A percentile compares a stretch with the other conserved stretches of the same genome.
These are phyloP conservation scores for Vigna radiata DNA, from an alignment of 306 rosid genomes.

Conservation along the genomic window DNA sequence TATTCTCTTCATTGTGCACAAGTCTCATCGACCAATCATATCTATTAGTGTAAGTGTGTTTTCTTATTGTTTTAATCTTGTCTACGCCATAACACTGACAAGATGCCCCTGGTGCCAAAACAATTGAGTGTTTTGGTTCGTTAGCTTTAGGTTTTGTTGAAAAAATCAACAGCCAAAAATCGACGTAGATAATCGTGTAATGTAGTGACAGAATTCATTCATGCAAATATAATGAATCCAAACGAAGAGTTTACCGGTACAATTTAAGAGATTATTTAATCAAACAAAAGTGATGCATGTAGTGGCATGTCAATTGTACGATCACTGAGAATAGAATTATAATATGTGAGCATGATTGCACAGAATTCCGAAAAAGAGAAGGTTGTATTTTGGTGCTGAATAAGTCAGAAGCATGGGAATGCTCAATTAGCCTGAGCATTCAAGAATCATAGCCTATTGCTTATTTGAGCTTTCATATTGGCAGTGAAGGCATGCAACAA, in stretches of 20 bases:
- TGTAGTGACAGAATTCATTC: not conserved
- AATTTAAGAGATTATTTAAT: not conserved
- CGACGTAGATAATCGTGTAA: not conserved
- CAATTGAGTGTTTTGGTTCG: not conserved
- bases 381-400: constrained; percentile 5
- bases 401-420: constrained; percentile 43
- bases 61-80: too few relatives aligned
- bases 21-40: too few relatives aligned
- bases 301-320: constrained; percentile 23
- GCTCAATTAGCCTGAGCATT: constrained; percentile 30
- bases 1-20: too few relatives aligned
- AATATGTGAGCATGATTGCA: constrained; percentile 36
- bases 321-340: constrained; percentile 36
- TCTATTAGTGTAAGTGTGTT: too few relatives aligned
- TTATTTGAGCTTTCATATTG: constrained; percentile 32
- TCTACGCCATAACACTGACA: too few relatives aligned
- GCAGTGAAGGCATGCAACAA: constrained; percentile 43
- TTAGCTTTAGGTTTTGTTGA: too few relatives aligned
- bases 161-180: too few relatives aligned
- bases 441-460: constrained; percentile 39
- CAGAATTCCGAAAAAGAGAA: constrained; percentile 14
- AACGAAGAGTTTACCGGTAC: not conserved
- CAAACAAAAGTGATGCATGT: not conserved
- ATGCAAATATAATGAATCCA: not conserved
- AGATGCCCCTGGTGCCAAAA: not conserved